Evolutionary conservation across 306 rosid genomes (phyloP).

Genomic region (Luffa aegyptiaca): DNA sequence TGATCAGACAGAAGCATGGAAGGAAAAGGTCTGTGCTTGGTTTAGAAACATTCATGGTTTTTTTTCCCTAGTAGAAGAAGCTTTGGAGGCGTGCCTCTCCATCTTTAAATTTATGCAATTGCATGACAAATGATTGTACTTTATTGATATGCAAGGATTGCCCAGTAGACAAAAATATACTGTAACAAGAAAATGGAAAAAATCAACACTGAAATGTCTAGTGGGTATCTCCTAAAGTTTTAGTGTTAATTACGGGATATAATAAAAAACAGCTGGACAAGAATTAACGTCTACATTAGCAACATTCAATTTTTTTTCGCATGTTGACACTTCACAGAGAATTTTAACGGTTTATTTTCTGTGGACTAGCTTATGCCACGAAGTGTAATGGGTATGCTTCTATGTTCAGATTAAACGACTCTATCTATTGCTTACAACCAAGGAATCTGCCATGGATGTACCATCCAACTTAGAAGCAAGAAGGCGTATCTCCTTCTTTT

Average conservation of each 20-base stretch:
- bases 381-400: neutral
- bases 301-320: too few relatives aligned
- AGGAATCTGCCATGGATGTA: constrained; percentile 98
- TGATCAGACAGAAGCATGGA: constrained; percentile 73
- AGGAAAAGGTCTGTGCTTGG: constrained; percentile 56
- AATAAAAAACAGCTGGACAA: neutral
- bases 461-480: constrained; percentile 97
- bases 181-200: neutral
- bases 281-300: neutral
- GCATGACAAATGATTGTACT: neutral
- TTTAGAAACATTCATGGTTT: neutral
- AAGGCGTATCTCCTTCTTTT: constrained; percentile 87
- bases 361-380: neutral
- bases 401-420: constrained; percentile 68
- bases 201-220: neutral
- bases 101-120: neutral
- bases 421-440: constrained; percentile 67
- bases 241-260: neutral
- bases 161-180: neutral
- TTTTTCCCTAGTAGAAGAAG: neutral
- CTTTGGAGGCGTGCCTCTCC: neutral
- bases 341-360: neutral
- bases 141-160: neutral
- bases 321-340: neutral
- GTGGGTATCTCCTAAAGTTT: neutral